These are phyloP conservation scores for Aspergillus japonicus DNA, from an alignment of 2,329 filamentous ascomycete species.

Conservation along the genomic window DNA sequence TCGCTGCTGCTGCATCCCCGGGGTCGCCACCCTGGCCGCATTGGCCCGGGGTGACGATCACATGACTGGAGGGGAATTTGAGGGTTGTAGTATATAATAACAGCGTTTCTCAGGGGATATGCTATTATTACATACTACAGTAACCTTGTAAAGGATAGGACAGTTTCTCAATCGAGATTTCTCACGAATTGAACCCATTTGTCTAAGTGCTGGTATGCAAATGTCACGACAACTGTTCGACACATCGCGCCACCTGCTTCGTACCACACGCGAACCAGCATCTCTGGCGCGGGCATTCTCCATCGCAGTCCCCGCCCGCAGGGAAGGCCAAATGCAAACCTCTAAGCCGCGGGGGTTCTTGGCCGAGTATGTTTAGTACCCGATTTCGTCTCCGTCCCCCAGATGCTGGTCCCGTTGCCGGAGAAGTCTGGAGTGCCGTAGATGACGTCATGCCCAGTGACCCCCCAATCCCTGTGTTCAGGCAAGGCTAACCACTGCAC, in stretches of 20 bases:
- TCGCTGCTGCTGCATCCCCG: conserved; percentile 1
- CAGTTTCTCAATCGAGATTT: no score
- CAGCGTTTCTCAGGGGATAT: neutral
- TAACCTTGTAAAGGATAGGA: no score
- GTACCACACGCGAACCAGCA: conserved; percentile 5
- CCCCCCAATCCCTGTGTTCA: no score
- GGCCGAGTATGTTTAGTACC: conserved; percentile 23
- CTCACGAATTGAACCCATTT: no score
- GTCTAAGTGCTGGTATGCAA: neutral
- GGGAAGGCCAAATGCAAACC: conserved; percentile 23
- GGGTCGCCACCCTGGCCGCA: conserved; percentile 1
- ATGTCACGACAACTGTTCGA: no score
- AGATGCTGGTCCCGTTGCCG: neutral
- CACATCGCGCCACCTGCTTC: conserved; percentile 10
- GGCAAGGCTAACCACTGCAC: no score
- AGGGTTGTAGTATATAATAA: conserved; percentile 1
- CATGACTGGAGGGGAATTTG: neutral
- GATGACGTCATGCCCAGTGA: conserved; percentile 22
- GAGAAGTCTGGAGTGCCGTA: neutral
- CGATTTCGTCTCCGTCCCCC: no score
- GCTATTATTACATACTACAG: neutral
- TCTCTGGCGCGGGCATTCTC: conserved; percentile 19
- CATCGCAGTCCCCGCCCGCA: conserved; percentile 17
- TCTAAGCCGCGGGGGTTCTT: conserved; percentile 27
- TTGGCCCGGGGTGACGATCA: conserved; percentile 5